Evolutionary conservation across 2,329 filamentous ascomycete genomes (phyloP).

Genomic region (Colletotrichum truncatum): DNA sequence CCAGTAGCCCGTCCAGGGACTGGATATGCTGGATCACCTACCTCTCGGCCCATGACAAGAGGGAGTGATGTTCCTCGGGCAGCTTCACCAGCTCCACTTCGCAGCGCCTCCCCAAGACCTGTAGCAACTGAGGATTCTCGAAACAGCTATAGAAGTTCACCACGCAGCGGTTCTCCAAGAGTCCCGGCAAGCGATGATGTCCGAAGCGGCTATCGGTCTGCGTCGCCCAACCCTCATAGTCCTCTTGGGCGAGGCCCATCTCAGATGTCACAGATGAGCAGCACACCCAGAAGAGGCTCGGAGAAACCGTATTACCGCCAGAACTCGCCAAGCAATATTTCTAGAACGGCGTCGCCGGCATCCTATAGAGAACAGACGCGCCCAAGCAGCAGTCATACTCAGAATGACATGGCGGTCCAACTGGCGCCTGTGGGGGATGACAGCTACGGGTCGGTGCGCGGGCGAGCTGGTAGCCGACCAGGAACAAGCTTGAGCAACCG

Average conservation of each 20-base stretch:
- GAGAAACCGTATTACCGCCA: constrained; percentile 62
- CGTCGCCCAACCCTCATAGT: constrained; percentile 72
- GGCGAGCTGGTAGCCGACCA: constrained; percentile 55
- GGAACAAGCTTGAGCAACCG: constrained; percentile 54
- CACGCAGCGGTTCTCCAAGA: constrained; percentile 69
- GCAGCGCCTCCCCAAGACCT: constrained; percentile 71
- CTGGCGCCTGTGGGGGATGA: constrained; percentile 67
- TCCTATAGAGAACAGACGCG: constrained; percentile 57
- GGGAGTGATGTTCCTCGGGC: constrained; percentile 67
- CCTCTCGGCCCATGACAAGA: constrained; percentile 67
- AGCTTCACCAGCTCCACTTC: constrained; percentile 74
- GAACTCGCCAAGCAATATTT: constrained; percentile 58
- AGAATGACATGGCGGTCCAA: constrained; percentile 73
- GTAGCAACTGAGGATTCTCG: constrained; percentile 57
- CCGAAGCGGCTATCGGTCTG: constrained; percentile 53
- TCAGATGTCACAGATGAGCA: constrained; percentile 26
- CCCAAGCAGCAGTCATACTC: constrained; percentile 60
- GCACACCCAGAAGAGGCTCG: constrained; percentile 37
- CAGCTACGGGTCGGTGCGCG: constrained; percentile 65
- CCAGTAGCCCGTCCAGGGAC: constrained; percentile 45
- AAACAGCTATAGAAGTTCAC: constrained; percentile 55
- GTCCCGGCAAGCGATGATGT: constrained; percentile 62
- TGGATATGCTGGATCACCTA: constrained; percentile 46
- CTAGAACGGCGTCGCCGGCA: constrained; percentile 57
- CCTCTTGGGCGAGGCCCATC: constrained; percentile 36